Base-by-base conservation (phyloP, 2,329 filamentous ascomycete species). In the Microdochium bolleyi region DNA sequence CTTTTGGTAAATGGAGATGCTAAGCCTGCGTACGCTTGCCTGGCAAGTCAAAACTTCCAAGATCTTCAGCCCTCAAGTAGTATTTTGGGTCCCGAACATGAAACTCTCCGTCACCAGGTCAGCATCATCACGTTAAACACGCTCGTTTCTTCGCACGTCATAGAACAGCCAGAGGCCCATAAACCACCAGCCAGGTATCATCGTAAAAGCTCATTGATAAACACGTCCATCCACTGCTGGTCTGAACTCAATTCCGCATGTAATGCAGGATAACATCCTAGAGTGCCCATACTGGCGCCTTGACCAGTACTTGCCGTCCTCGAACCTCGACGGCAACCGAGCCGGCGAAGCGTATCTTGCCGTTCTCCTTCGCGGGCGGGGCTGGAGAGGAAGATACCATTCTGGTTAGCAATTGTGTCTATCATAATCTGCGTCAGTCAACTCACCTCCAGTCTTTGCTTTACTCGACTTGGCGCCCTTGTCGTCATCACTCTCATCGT, bases 301-400 rank as follows among this genome's bases (percentile, higher is more conserved):
- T 90, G 56, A 83, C 73, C 61, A 92, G 71, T 49, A 91, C 84
- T 68, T 88, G 88, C 55, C 87, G 80, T 22, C 87, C 87, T 57
- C 86, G 75, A 8, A 92, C 87, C 69, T 92, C 88, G 30, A 91
- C 78, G 19, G 79, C 81, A 53, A 91, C 69, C 65, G 92, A 92
- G 4, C 84, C 86, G 1, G 88, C 84, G 66, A 92, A 87, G 44
- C 88, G 82, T 53, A 92, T 82, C 58, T 81, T 84, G 57, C 64
- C 73, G 32, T 67, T 60, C 51, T 80, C 78, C 63, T 76, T 77
- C 49, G 71, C 64, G 51, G 64, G 63, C 46, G 71, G 60, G 57
- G 66, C 67, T 72, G 63, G 52, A 27, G 24, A 11, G 13, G 16
- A 8, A 13, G 19, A 3, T 9, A 3, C 48, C 21, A 24, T 30